Evolutionary conservation across 805 yeast species (phyloP).

Genomic region (Saturnispora zaruensis): DNA sequence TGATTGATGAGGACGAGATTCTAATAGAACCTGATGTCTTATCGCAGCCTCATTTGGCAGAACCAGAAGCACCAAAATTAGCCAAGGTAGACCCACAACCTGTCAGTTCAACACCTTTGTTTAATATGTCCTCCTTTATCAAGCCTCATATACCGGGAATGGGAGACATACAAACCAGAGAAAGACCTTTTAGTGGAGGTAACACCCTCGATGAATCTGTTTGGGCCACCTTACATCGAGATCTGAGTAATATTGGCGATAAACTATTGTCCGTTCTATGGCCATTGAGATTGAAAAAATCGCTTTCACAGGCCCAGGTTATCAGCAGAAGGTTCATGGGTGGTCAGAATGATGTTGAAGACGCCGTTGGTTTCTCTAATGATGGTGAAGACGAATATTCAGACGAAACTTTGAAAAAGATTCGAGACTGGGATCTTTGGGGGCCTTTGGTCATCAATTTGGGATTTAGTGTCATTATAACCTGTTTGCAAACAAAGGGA

Average conservation of each 20-base stretch:
- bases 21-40: slow-evolving; percentile 28
- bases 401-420: slow-evolving; percentile 27
- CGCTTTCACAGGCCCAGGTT: slow-evolving; percentile 20
- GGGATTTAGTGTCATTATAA: slow-evolving; percentile 39
- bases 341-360: slow-evolving; percentile 17
- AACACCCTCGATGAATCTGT: slow-evolving; percentile 53
- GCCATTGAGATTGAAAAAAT: slow-evolving; percentile 29
- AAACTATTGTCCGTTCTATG: slow-evolving; percentile 30
- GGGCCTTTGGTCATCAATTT: slow-evolving; percentile 49
- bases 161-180: slow-evolving; percentile 28
- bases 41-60: slow-evolving; percentile 1
- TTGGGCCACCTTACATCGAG: slow-evolving; percentile 35
- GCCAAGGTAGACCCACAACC: slow-evolving; percentile 1
- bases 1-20: slow-evolving; percentile 25
- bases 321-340: slow-evolving; percentile 16
- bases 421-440: slow-evolving; percentile 56
- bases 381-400: slow-evolving; percentile 26
- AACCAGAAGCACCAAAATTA: background rate
- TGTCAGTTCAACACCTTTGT: slow-evolving; percentile 12
- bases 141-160: slow-evolving; percentile 25
- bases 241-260: slow-evolving; percentile 27
- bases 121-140: slow-evolving; percentile 27
- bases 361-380: slow-evolving; percentile 17
- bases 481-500: slow-evolving; percentile 32
- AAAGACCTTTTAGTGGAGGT: slow-evolving; percentile 48